Evolutionary conservation across 495 filamentous ascomycete genomes (phyloP), one percentile per base, ranked within the genome.

Genomic region (Xylaria venustula): DNA sequence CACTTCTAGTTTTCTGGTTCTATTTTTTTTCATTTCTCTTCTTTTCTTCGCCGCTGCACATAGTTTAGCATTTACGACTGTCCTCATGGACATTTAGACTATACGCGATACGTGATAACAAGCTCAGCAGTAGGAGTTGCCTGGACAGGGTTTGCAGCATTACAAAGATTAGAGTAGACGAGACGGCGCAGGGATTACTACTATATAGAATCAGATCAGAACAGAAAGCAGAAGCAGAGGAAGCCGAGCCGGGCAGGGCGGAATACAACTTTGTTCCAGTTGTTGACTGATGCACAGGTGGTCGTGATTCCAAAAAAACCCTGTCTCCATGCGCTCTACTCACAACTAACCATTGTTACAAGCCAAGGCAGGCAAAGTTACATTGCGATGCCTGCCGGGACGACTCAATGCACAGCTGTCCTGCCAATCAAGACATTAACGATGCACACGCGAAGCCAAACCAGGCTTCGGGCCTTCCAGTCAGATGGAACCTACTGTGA

Each of bases 241-340:
- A 30, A 12, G 45, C 40, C 34, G 42, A 54, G 26, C 40, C 53
- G 4, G 11, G 40, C 40, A 30, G 37, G 14, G 53, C 53, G 32
- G 53, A 45, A 55, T 55, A 44, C 37, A 55, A 45, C 17, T 45
- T 37, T 55, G 53, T 55, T 55, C 32, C 17, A 54, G 51, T 42
- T 7, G 7, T 26, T 42, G 30, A 34, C 30, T 11, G 30, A 34
- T 34, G 30, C 30, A 11, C 30, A 34, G 30, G 11, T 34, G 30
- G 30, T 11, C 11, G 36, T 25, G 50, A 53, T 40, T 36, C 11
- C 20, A 8, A 40, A 20, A 53, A 4, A n/a, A n/a, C n/a, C 32
- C 4, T 19, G 49, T 20, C 19, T 36, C 32, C 20, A 8, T 28
- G 4, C 23, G n/a, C n/a, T 41, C 14, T 54, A 3, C 22, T 54